Evolutionary conservation across 495 filamentous ascomycete species (phyloP), one percentile per base, ranked within the genome.

Genomic region (Penicillium samsonianum): DNA sequence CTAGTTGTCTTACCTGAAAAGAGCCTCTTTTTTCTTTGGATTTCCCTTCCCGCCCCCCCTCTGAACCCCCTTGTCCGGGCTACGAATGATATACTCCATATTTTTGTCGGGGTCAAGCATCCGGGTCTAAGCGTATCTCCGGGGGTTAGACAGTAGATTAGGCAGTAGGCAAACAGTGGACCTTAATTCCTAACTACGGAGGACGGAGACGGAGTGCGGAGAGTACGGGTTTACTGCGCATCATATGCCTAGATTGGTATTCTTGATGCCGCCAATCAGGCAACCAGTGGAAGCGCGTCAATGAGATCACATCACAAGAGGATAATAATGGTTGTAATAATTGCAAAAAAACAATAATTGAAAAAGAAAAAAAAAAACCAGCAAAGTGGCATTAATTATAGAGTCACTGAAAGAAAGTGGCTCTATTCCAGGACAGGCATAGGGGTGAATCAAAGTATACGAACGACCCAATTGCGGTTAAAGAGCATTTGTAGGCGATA

Each of bases 251-350:
- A 3, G 12, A 44, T 52, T 33, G 46, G 56, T 53, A 56, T 51
- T 22, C 35, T 6, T 23, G 17, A 54, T 60, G 63, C 57, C 51
- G 28, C 55, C 63, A 65, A 62, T 65, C 49, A 59, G 45, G 16
- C 53, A 41, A 42, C 52, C 20, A 28, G 43, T 37, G 30, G 30
- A 59, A 53, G 45, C 50, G 45, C 55, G 50, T 42, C 17, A 47
- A 46, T 46, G 33, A 42, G 4, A 19, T 20, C 10, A 47, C 12
- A 25, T 12, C 3, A 22, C 25, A 41, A n/a, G 28, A 30, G 10
- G 28, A 30, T 30, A 30, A 52, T 41, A 57, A 56, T 31, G 41
- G 26, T 42, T 35, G 49, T 43, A 58, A 53, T 33, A 28, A 50
- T 42, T 42, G n/a, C n/a, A 25, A 26, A 14, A 3, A 20, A 33